phyloP scores from a whole-genome alignment of 1,284 basidiomycete species.

The Papiliotrema terrestris region DNA sequence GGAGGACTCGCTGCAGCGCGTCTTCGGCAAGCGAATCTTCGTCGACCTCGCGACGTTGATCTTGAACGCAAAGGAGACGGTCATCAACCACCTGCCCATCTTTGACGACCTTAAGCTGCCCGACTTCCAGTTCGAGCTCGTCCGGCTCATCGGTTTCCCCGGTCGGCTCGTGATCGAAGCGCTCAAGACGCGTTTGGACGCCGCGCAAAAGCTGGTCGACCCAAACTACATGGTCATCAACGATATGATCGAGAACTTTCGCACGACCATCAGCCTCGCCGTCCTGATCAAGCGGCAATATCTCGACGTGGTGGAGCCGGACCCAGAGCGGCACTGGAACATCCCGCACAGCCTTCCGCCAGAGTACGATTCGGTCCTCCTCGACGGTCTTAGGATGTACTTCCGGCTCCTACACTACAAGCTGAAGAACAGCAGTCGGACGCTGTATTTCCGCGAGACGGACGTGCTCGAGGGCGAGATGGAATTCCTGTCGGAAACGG shows the following conservation, averaged over 20 bases:
- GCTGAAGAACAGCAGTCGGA: slow-evolving; percentile 85
- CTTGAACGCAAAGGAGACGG: slow-evolving; percentile 78
- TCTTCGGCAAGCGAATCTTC: slow-evolving; percentile 91
- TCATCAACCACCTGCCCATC: slow-evolving; percentile 62
- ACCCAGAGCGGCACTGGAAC: slow-evolving; percentile 82
- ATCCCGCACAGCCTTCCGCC: slow-evolving; percentile 80
- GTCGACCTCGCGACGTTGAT: slow-evolving; percentile 82
- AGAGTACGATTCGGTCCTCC: slow-evolving; percentile 84
- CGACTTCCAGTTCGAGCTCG: slow-evolving; percentile 87
- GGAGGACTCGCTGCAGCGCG: slow-evolving; percentile 89
- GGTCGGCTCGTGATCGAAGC: slow-evolving; percentile 90
- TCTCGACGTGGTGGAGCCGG: slow-evolving; percentile 78
- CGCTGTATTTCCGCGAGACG: slow-evolving; percentile 95
- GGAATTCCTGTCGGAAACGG: slow-evolving; percentile 92
- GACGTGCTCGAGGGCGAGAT: slow-evolving; percentile 96
- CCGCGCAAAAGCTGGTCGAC: slow-evolving; percentile 83
- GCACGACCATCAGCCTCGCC: slow-evolving; percentile 86
- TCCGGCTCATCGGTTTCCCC: slow-evolving; percentile 90
- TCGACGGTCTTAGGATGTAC: slow-evolving; percentile 84
- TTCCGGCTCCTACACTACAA: slow-evolving; percentile 95
- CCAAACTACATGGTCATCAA: slow-evolving; percentile 85
- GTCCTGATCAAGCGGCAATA: slow-evolving; percentile 95
- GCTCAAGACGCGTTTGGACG: slow-evolving; percentile 82
- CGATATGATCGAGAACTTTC: slow-evolving; percentile 91
- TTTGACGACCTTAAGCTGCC: slow-evolving; percentile 73